phyloP scores from a whole-genome alignment of 768 basidiomycete species.

The Lanmaoa pseudosensibilis region DNA sequence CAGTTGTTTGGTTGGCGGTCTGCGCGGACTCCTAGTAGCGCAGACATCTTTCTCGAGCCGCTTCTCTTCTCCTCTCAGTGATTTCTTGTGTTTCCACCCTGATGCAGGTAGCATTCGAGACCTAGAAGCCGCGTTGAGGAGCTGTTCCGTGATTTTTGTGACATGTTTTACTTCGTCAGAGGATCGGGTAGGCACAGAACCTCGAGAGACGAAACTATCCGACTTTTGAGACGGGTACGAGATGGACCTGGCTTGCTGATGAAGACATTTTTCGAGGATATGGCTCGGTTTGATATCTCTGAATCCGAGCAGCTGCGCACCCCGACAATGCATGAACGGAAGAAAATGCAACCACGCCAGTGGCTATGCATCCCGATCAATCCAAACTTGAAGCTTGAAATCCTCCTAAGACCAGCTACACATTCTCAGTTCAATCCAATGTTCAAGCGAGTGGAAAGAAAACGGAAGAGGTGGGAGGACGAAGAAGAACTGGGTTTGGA shows the following conservation, averaged over 20 bases:
- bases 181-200: neutral
- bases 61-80: conserved; percentile 41
- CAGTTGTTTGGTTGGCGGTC: conserved; percentile 27
- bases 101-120: conserved; percentile 21
- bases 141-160: conserved; percentile 27
- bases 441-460: conserved; percentile 80
- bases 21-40: conserved; percentile 6
- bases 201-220: neutral
- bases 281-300: conserved; percentile 17
- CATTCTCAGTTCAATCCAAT: conserved; percentile 35
- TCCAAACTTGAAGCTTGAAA: neutral
- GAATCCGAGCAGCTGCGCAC: conserved; percentile 17
- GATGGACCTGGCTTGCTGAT: neutral
- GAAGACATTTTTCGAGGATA: conserved; percentile 12
- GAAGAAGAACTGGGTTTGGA: conserved; percentile 67
- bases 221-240: conserved; percentile 1
- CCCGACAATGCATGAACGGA: conserved; percentile 32
- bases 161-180: conserved; percentile 9
- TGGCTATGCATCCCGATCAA: conserved; percentile 25
- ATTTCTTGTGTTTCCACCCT: conserved; percentile 40
- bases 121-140: conserved; percentile 37
- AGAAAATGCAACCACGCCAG: conserved; percentile 19
- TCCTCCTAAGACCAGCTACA: neutral
- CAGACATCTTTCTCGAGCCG: conserved; percentile 32
- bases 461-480: conserved; percentile 56